phyloP scores from a whole-genome alignment of 495 filamentous ascomycete genomes.

The Penicillium atrosanguineum region DNA sequence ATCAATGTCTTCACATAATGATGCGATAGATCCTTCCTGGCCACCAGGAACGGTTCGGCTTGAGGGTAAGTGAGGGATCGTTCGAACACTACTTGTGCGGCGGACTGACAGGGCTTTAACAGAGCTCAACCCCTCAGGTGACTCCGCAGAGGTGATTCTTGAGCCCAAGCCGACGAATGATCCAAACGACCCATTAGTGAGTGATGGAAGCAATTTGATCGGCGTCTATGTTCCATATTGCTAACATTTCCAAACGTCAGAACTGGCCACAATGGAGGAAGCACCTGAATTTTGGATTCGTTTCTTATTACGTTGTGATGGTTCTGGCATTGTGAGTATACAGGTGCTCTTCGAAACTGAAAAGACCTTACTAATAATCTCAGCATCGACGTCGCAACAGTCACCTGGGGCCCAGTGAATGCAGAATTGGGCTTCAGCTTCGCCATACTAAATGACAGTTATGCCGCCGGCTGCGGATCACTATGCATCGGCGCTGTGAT shows the following conservation, averaged over 20 bases:
- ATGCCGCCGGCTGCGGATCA: conserved; percentile 35
- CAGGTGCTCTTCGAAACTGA: background rate
- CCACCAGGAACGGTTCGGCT: conserved; percentile 22
- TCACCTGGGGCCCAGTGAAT: conserved; percentile 41
- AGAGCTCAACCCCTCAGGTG: conserved; percentile 11
- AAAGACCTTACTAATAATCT: background rate
- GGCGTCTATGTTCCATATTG: background rate
- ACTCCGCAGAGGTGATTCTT: conserved; percentile 13
- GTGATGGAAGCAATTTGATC: background rate
- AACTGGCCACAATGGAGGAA: conserved; percentile 25
- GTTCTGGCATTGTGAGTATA: conserved; percentile 18
- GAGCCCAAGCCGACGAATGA: conserved; percentile 20
- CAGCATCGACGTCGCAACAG: conserved; percentile 34
- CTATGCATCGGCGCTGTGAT: conserved; percentile 39
- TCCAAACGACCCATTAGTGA: conserved; percentile 23
- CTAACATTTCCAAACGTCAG: background rate
- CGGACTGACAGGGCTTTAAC: background rate
- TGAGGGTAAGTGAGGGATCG: conserved; percentile 7
- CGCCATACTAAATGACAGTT: conserved; percentile 37
- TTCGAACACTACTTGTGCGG: background rate
- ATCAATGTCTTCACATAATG: conserved; percentile 6
- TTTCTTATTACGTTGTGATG: conserved; percentile 24
- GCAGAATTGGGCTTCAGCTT: conserved; percentile 35
- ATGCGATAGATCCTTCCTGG: conserved; percentile 16
- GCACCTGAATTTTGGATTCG: conserved; percentile 20